Base-by-base conservation (phyloP, 495 filamentous ascomycete genomes). In the Gamarada debralockiae region DNA sequence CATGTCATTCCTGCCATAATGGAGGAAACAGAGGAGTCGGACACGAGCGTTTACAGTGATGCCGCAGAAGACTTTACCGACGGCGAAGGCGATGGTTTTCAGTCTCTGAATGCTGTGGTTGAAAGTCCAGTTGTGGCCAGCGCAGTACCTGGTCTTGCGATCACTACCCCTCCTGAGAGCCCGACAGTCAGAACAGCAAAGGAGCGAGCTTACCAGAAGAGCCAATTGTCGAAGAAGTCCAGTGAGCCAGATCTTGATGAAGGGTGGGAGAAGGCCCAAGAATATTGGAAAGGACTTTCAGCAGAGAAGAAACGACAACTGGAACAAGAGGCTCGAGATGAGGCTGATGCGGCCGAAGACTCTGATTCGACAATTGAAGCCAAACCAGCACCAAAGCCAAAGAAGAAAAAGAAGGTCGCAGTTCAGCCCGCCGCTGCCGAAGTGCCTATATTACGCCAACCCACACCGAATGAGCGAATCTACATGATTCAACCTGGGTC, bases 61-160 rank as follows among this genome's bases (percentile, higher is more conserved):
- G 91, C 91, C 2, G 84, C 84, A 37, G 91, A 96, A 62, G 86
- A 90, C 48, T 68, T 87, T 1, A 74, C 77, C 0, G 82, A 92
- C 23, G 45, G 74, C 14, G 84, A 87, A 36, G 84, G 83, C 4
- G 82, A 84, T 56, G 88, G 86, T 0, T 96, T 91, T 67, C 77
- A 85, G 42, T 95, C 89, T 12, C 81, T 96, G 40, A 81, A 95
- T 68, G 91, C 91, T 23, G 84, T 95, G 38, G 75, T 95, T 2
- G 84, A 91, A 46, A 82, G 77, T 44, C 62, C 62, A 14, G 39
- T 56, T 21, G 25, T 52, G 2, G 34, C 37, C n/a, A 43, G 29
- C 56, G 31, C 23, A 21, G 18, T 6, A 17, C 14, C 42, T 36
- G 54, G 50, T 22, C 18, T 54, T n/a, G 38, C 29, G 2, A 37